A percentile compares a stretch with the other conserved stretches of the same genome.
Conservation (phyloP, 345 rosid genomes). For the Eucalyptus grandis region DNA sequence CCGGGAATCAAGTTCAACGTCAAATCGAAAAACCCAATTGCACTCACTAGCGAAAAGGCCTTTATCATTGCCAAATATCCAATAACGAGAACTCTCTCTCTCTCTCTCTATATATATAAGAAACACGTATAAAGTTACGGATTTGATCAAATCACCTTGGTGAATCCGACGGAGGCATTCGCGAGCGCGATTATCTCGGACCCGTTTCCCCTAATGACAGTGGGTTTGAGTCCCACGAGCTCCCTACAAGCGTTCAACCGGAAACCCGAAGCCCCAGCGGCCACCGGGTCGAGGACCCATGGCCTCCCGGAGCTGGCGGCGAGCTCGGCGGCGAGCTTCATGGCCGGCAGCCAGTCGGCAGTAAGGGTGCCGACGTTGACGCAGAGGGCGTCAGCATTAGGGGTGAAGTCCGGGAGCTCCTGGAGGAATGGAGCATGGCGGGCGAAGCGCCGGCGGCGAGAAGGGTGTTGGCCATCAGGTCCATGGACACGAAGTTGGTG, state of each 20-base stretch:
- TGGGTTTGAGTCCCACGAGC: conserved; percentile 49
- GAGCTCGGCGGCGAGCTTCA: conserved; percentile 57
- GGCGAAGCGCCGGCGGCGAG: conserved; percentile 89
- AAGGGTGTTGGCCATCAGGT: conserved; percentile 76
- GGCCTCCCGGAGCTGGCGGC: conserved; percentile 43
- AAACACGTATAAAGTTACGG: background rate
- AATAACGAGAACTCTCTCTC: background rate
- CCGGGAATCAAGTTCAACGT: background rate
- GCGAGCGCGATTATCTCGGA: conserved; percentile 77
- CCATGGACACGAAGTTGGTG: conserved; percentile 92
- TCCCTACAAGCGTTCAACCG: conserved; percentile 69
- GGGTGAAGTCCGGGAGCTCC: conserved; percentile 71
- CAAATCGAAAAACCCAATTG: background rate
- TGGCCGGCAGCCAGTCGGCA: conserved; percentile 60
- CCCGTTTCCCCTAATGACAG: conserved; percentile 68
- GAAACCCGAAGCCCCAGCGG: conserved; percentile 68
- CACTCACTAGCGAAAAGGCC: background rate
- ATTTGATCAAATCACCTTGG: conserved; percentile 31
- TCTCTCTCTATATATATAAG: background rate
- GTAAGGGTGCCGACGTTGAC: conserved; percentile 78
- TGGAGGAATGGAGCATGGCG: conserved; percentile 71
- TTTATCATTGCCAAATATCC: background rate
- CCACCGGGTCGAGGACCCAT: conserved; percentile 90
- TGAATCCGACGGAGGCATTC: conserved; percentile 31
- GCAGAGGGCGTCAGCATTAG: conserved; percentile 45